Conservation (phyloP, 2,329 filamentous ascomycete genomes). For the Aspergillus costaricaensis region DNA sequence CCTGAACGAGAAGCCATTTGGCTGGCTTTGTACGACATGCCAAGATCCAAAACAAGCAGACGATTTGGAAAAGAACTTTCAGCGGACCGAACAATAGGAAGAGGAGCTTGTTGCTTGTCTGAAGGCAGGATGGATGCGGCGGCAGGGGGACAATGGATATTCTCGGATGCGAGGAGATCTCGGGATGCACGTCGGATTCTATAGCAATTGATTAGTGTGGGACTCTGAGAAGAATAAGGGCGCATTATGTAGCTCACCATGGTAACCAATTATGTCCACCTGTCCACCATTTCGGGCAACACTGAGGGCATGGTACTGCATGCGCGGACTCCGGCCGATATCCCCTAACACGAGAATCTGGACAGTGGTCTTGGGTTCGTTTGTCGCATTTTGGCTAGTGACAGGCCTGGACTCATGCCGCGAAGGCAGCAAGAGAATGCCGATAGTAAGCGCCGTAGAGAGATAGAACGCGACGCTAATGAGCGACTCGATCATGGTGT, state of each 20-base stretch:
- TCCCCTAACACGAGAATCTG: constrained; percentile 93
- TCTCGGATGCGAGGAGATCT: constrained; percentile 66
- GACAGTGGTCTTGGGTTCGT: constrained; percentile 53
- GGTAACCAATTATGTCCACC: constrained; percentile 86
- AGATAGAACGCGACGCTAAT: constrained; percentile 45
- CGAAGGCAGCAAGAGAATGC: constrained; percentile 56
- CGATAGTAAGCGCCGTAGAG: constrained; percentile 52
- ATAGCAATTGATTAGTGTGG: constrained; percentile 10
- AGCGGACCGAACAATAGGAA: constrained; percentile 78
- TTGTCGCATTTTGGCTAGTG: constrained; percentile 24
- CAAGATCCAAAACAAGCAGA: constrained; percentile 69
- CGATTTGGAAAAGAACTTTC: constrained; percentile 83
- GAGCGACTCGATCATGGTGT: constrained; percentile 38
- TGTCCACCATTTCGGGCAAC: constrained; percentile 77
- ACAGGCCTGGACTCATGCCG: constrained; percentile 49
- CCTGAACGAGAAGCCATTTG: constrained; percentile 83
- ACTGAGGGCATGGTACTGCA: constrained; percentile 97
- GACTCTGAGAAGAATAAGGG: background rate
- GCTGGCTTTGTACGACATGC: constrained; percentile 73
- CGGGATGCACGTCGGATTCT: constrained; percentile 82
- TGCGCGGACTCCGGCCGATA: constrained; percentile 91
- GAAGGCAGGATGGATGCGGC: constrained; percentile 66
- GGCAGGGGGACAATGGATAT: constrained; percentile 73
- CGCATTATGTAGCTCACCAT: constrained; percentile 56
- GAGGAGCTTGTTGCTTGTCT: constrained; percentile 67